These are phyloP conservation scores for Logfia minima DNA, from an alignment of 129 eudicot genomes.

Conservation along the genomic window DNA sequence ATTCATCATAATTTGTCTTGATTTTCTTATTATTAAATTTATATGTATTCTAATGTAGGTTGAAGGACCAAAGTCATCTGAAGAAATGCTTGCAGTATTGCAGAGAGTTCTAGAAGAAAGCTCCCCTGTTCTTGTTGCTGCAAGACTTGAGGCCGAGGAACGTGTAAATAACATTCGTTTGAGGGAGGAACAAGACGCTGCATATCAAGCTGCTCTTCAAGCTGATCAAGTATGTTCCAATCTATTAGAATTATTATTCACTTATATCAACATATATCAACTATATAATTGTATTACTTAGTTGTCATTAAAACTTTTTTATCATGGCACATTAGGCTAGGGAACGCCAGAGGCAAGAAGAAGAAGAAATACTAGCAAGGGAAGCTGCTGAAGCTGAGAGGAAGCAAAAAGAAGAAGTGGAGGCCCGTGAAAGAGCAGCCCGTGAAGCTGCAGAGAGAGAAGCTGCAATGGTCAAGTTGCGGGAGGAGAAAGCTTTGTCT, in stretches of 20 bases:
- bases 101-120: constrained; percentile 98
- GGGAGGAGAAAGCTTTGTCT: constrained; percentile 69
- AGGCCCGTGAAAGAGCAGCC: constrained; percentile 80
- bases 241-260: background rate
- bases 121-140: constrained; percentile 84
- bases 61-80: constrained; percentile 94
- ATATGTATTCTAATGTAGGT: constrained; percentile 46
- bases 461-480: constrained; percentile 66
- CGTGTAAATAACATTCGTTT: constrained; percentile 70
- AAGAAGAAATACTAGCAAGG: constrained; percentile 70
- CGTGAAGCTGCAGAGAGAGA: constrained; percentile 91
- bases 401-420: constrained; percentile 81
- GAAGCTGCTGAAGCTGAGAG: constrained; percentile 96
- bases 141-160: constrained; percentile 94
- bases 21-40: background rate
- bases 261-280: background rate
- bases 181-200: constrained; percentile 98
- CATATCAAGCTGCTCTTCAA: constrained; percentile 95
- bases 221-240: constrained; percentile 79
- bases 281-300: background rate
- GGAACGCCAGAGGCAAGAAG: constrained; percentile 85
- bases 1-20: too few species aligned
- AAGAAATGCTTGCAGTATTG: constrained; percentile 62
- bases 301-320: background rate
- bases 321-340: constrained; percentile 64